Base-by-base conservation (phyloP, 2,329 filamentous ascomycete genomes). In the Neofusicoccum kwambonambiense region DNA sequence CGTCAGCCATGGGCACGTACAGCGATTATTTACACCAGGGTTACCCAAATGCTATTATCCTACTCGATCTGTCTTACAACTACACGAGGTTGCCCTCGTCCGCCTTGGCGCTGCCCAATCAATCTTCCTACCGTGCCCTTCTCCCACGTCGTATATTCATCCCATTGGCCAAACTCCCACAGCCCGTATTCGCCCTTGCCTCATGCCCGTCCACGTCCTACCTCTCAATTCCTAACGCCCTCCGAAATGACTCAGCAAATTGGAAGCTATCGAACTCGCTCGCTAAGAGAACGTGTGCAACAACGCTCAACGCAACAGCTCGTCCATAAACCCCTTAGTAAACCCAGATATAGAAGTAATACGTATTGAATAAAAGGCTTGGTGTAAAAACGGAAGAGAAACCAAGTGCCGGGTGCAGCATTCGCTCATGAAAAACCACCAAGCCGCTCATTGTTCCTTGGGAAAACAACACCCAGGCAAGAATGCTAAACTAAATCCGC, bases 101-200 rank as follows among this genome's bases (percentile, higher is more conserved):
- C 37, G 11, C 49, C 9, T 51, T 15, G 34, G n/a, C n/a, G 49
- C 49, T 35, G 49, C 49, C 49, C 31, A 35, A 51, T 51, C 49
- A 35, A n/a, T 35, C 49, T 51, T 39, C 12, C 31, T 5, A 19
- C 31, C 49, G 27, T 31, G 27, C 27, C 45, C 22, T 49, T 27
- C 17, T 49, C 9, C 45, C 45, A 22, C 19, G 27, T 31, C 27
- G 27, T 31, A 31, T 31, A 31, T 31, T 7, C 4, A 31, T 7
- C 27, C 27, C 27, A 31, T 31, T 31, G 27, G 27, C 27, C 27
- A 31, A 7, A 31, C 11, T 34, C 54, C 39, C 17, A 58, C 12
- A 44, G 44, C 22, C 54, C 54, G 54, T 34, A 58, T 35, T 42
- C 41, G 54, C 54, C 54, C 54, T 58, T 58, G 54, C 54, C n/a